Evolutionary conservation across 2,329 filamentous ascomycete species (phyloP).

Genomic region (Periconia sp.): DNA sequence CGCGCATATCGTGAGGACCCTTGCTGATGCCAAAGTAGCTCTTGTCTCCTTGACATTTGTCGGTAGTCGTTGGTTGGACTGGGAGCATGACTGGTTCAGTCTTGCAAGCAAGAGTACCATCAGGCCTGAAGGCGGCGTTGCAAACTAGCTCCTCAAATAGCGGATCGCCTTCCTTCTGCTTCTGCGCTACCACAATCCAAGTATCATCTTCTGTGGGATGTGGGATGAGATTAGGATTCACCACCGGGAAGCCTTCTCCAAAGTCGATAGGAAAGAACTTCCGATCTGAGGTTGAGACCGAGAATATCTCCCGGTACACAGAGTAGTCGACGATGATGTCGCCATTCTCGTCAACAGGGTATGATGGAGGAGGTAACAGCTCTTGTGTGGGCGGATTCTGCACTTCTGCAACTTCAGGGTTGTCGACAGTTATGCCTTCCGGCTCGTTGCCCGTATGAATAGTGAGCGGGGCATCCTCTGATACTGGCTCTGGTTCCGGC

Average conservation of each 20-base stretch:
- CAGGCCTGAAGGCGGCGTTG: constrained; percentile 53
- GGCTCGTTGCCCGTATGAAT: too few species aligned
- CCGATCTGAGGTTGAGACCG: constrained; percentile 52
- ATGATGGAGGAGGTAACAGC: neutral
- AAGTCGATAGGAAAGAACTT: constrained; percentile 61
- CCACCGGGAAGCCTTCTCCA: constrained; percentile 42
- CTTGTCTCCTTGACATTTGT: constrained; percentile 55
- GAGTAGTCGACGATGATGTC: neutral
- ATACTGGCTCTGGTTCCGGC: neutral
- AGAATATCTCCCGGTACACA: constrained; percentile 49
- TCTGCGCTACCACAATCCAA: constrained; percentile 61
- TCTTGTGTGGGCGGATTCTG: neutral
- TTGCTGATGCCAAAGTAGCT: constrained; percentile 51
- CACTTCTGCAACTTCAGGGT: too few species aligned
- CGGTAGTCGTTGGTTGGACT: constrained; percentile 53
- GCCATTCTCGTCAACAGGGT: neutral
- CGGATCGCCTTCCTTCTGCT: constrained; percentile 34
- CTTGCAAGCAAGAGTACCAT: constrained; percentile 52
- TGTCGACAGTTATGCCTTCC: too few species aligned
- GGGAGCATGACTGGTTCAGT: constrained; percentile 51
- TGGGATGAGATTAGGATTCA: constrained; percentile 65
- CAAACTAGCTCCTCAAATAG: constrained; percentile 55
- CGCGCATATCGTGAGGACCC: constrained; percentile 65
- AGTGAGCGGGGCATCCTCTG: too few species aligned
- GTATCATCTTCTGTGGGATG: constrained; percentile 57